A percentile compares a stretch with the other conserved stretches of the same genome.
These are phyloP conservation scores for Corymbia calophylla DNA, from an alignment of 441 rosid genomes.

Conservation along the genomic window DNA sequence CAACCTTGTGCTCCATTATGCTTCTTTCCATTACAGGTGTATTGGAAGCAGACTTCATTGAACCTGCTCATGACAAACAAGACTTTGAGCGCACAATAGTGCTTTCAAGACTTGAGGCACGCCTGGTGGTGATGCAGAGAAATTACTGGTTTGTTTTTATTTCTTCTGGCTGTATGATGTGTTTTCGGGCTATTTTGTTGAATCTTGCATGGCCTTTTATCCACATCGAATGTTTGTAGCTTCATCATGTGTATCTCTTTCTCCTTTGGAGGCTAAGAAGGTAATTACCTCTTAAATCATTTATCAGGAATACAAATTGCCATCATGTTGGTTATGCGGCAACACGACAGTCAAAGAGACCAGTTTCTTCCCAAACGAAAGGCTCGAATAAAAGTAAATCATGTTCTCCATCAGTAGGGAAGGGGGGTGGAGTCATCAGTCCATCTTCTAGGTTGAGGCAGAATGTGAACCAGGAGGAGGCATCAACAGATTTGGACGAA, in stretches of 20 bases:
- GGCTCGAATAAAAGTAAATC: background rate
- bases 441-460: background rate
- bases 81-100: slow-evolving; percentile 22
- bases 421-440: background rate
- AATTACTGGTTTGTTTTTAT: slow-evolving; percentile 11
- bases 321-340: background rate
- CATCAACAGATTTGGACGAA: background rate
- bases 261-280: background rate
- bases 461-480: background rate
- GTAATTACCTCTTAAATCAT: background rate
- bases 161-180: background rate
- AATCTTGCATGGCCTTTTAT: background rate
- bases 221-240: background rate
- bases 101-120: slow-evolving; percentile 18
- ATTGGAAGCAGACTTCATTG: slow-evolving; percentile 19
- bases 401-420: background rate
- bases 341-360: background rate
- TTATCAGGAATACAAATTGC: background rate
- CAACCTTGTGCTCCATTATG: background rate
- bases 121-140: slow-evolving; percentile 12
- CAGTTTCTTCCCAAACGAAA: background rate
- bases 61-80: slow-evolving; percentile 26
- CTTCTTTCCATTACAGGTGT: slow-evolving; percentile 8
- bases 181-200: background rate
- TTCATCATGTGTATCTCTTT: background rate